Evolutionary conservation across 1,284 basidiomycete genomes (phyloP).

Genomic region (Fomitopsis betulina): DNA sequence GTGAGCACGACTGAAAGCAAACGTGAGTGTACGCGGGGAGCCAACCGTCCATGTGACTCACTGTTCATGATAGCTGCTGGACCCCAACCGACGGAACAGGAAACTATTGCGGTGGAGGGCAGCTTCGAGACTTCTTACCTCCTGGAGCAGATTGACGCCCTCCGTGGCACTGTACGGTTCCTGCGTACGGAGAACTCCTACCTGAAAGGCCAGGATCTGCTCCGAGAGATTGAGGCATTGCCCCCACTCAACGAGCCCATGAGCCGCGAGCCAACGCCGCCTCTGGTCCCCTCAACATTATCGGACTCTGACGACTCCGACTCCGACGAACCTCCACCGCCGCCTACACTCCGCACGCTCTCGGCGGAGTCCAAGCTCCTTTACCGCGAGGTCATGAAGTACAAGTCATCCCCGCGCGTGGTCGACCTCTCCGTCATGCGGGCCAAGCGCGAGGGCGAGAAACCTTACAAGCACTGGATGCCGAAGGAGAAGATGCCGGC

Average conservation of each 20-base stretch:
- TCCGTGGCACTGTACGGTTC: constrained; percentile 86
- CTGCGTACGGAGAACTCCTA: constrained; percentile 89
- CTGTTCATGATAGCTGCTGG: constrained; percentile 36
- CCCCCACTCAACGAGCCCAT: constrained; percentile 54
- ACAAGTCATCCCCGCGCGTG: constrained; percentile 74
- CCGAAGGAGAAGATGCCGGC: constrained; percentile 74
- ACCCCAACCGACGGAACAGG: constrained; percentile 50
- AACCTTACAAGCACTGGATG: constrained; percentile 54
- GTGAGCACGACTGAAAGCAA: constrained; percentile 61
- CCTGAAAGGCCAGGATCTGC: constrained; percentile 85
- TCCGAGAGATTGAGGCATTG: constrained; percentile 75
- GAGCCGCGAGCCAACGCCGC: constrained; percentile 49
- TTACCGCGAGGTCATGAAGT: constrained; percentile 79
- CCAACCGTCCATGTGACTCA: not conserved
- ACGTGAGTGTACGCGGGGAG: constrained; percentile 36
- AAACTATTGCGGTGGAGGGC: constrained; percentile 64
- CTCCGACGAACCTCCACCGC: constrained; percentile 36
- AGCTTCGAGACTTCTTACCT: constrained; percentile 83
- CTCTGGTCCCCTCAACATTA: constrained; percentile 53
- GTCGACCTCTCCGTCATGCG: constrained; percentile 74
- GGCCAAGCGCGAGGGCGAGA: constrained; percentile 40
- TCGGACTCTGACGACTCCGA: constrained; percentile 66
- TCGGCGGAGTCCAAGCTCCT: constrained; percentile 78
- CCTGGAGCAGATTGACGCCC: constrained; percentile 87
- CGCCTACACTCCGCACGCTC: constrained; percentile 60